A percentile compares a stretch with the other conserved stretches of the same genome.
Evolutionary conservation across 2,329 filamentous ascomycete species (phyloP).

Genomic region (Lachnellula willkommii): DNA sequence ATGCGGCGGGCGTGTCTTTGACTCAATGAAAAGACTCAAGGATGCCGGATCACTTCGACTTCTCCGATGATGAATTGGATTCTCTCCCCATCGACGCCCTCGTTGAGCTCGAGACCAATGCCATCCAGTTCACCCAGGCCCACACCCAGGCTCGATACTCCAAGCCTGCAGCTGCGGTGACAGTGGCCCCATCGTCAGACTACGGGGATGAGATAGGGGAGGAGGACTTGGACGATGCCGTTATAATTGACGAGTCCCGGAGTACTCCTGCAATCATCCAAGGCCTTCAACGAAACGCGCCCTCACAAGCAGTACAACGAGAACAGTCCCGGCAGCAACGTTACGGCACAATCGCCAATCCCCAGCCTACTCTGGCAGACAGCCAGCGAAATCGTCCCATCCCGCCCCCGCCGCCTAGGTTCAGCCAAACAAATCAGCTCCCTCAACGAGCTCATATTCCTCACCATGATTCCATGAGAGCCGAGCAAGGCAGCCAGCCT

Average conservation of each 20-base stretch:
- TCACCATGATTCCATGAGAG: conserved; percentile 15
- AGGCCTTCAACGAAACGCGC: conserved; percentile 12
- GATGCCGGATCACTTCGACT: conserved; percentile 50
- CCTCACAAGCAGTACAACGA: conserved; percentile 15
- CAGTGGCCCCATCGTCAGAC: conserved; percentile 30
- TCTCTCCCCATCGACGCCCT: conserved; percentile 52
- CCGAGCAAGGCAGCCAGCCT: conserved; percentile 14
- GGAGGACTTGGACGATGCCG: conserved; percentile 48
- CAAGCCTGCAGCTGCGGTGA: conserved; percentile 5
- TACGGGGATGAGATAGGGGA: conserved; percentile 34
- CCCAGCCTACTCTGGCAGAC: conserved; percentile 9
- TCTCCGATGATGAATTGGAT: conserved; percentile 60
- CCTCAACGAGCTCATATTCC: conserved; percentile 1
- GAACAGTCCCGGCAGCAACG: conserved; percentile 23
- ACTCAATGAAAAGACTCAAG: conserved; percentile 32
- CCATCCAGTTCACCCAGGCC: conserved; percentile 50
- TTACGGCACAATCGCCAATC: conserved; percentile 13
- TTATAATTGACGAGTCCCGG: conserved; percentile 39
- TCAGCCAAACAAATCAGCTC: conserved; percentile 6
- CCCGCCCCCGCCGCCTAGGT: conserved; percentile 10
- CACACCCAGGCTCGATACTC: conserved; percentile 18
- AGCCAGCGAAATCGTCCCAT: conserved; percentile 6
- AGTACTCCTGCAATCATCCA: conserved; percentile 20
- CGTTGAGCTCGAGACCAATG: conserved; percentile 58
- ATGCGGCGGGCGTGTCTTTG: background rate